These are phyloP conservation scores for Cornus kousa DNA, from an alignment of 148 eudicot species.

Conservation along the genomic window DNA sequence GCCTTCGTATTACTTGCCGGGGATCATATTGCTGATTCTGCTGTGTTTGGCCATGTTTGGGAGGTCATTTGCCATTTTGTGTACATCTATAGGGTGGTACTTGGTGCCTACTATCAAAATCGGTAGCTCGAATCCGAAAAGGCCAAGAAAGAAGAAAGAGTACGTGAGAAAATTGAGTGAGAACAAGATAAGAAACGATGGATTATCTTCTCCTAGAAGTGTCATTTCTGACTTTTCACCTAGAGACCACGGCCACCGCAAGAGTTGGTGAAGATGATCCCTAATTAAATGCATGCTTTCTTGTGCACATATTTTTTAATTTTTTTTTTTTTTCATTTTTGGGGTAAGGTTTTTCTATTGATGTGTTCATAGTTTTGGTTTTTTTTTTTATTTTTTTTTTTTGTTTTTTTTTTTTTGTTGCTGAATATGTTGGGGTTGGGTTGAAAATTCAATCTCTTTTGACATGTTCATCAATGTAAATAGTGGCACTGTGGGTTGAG, in stretches of 20 bases:
- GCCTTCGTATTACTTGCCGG: slow-evolving; percentile 9
- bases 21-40: slow-evolving; percentile 35
- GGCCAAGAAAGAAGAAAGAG: slow-evolving; percentile 2
- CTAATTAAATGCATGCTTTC: neutral
- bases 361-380: too few species aligned
- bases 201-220: neutral
- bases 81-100: slow-evolving; percentile 52
- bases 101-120: slow-evolving; percentile 23
- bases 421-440: neutral
- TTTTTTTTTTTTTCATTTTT: neutral
- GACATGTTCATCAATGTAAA: slow-evolving; percentile 3
- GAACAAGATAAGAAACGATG: neutral
- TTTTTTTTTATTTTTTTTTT: neutral
- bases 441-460: neutral
- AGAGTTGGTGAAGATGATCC: neutral
- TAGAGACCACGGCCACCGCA: neutral
- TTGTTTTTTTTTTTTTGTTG: neutral
- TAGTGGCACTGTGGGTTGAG: neutral
- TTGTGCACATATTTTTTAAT: neutral
- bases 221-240: neutral
- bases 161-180: neutral
- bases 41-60: slow-evolving; percentile 40
- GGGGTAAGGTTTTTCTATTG: neutral
- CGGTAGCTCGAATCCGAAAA: neutral
- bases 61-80: slow-evolving; percentile 44